phyloP scores from a whole-genome alignment of 176 grass and related monocot genomes.

The Oryza meridionalis region DNA sequence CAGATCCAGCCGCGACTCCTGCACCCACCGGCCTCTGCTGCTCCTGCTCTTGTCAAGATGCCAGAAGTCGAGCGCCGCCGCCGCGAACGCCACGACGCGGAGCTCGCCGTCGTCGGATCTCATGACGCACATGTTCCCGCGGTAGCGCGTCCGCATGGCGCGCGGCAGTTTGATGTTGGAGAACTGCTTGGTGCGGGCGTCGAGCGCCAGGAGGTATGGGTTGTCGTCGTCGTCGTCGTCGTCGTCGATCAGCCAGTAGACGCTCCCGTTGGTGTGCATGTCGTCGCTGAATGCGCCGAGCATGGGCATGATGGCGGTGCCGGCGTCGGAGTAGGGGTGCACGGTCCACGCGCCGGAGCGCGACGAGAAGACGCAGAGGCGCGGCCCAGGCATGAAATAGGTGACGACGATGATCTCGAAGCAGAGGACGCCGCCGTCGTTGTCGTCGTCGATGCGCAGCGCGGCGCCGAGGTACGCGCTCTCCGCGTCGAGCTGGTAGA shows the following conservation, averaged over 20 bases:
- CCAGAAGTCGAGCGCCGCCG: slow-evolving; percentile 8
- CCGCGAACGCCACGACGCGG: not conserved
- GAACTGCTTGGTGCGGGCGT: slow-evolving; percentile 24
- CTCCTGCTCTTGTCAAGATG: slow-evolving; percentile 21
- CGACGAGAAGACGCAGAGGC: no score
- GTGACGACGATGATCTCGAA: no score
- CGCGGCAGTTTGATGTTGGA: slow-evolving; percentile 15
- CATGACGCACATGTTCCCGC: not conserved
- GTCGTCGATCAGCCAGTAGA: slow-evolving; percentile 30
- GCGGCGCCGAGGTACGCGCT: no score
- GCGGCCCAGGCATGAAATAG: no score
- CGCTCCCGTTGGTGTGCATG: slow-evolving; percentile 21
- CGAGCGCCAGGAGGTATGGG: not conserved
- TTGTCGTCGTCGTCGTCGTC: not conserved
- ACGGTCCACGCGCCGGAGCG: not conserved
- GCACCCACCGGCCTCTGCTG: slow-evolving; percentile 24
- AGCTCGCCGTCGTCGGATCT: slow-evolving; percentile 21
- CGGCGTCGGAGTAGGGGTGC: not conserved
- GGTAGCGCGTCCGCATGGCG: not conserved
- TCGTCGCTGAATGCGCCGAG: no score
- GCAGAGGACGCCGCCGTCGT: no score
- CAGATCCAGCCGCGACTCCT: not conserved
- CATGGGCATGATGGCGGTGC: not conserved
- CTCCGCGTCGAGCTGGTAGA: no score
- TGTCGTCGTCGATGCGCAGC: no score